A percentile compares a stretch with the other conserved stretches of the same genome.
Evolutionary conservation across 1,284 basidiomycete genomes (phyloP).

Genomic region (Boletus semigastroideus): DNA sequence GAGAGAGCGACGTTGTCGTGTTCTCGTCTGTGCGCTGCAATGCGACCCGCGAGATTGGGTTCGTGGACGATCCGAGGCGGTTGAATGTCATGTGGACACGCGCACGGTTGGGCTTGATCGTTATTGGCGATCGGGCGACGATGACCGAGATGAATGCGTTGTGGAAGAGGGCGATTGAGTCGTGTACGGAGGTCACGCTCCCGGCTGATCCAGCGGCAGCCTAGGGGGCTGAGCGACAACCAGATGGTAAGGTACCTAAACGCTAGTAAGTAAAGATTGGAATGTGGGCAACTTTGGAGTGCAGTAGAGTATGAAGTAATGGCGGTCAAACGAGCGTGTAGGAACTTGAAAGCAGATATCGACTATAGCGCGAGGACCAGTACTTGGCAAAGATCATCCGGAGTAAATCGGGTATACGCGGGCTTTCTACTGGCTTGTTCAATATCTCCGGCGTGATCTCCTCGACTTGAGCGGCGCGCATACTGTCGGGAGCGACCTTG

Average conservation of each 20-base stretch:
- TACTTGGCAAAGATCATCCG: too few relatives aligned
- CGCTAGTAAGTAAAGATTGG: too few relatives aligned
- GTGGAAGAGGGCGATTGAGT: conserved; percentile 53
- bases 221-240: not conserved
- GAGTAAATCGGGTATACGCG: not conserved
- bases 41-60: conserved; percentile 58
- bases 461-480: too few relatives aligned
- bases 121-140: conserved; percentile 64
- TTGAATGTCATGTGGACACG: conserved; percentile 78
- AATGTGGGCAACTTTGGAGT: too few relatives aligned
- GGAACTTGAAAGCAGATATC: too few relatives aligned
- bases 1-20: conserved; percentile 71
- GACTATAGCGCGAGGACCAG: too few relatives aligned
- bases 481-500: too few relatives aligned
- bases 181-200: conserved; percentile 38
- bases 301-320: too few relatives aligned
- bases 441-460: not conserved
- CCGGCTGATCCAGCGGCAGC: not conserved
- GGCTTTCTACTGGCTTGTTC: not conserved
- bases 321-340: too few relatives aligned
- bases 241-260: too few relatives aligned
- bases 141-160: conserved; percentile 43
- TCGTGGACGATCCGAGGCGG: conserved; percentile 56
- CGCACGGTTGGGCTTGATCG: conserved; percentile 59
- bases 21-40: conserved; percentile 73